phyloP scores from a whole-genome alignment of 768 basidiomycete species.

The Crucibulum laeve region DNA sequence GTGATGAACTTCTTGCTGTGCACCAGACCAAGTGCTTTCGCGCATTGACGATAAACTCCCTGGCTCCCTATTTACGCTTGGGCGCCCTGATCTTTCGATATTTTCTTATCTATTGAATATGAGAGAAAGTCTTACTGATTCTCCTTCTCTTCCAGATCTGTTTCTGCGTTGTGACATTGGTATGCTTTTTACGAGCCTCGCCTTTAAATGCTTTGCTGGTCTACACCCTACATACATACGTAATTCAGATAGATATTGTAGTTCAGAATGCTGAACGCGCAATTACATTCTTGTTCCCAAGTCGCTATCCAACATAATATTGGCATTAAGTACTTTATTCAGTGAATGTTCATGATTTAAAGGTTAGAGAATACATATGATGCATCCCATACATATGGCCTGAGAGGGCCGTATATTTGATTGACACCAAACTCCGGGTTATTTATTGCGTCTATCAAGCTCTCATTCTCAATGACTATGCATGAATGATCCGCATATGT shows the following conservation, averaged over 20 bases:
- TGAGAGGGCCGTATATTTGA: slow-evolving; percentile 36
- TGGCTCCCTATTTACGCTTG: slow-evolving; percentile 48
- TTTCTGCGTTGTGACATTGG: no score
- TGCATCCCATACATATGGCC: slow-evolving; percentile 34
- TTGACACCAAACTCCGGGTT: slow-evolving; percentile 38
- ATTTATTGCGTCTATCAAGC: slow-evolving; percentile 43
- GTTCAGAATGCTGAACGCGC: background rate
- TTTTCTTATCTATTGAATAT: no score
- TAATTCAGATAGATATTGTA: background rate
- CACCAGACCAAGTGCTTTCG: slow-evolving; percentile 51
- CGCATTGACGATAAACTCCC: slow-evolving; percentile 42
- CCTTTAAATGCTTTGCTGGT: no score
- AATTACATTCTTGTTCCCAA: background rate
- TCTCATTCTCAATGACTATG: slow-evolving; percentile 41
- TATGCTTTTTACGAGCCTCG: no score
- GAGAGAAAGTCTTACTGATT: no score
- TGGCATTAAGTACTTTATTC: background rate
- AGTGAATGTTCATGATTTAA: background rate
- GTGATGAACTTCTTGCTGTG: slow-evolving; percentile 51
- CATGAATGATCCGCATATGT: slow-evolving; percentile 35
- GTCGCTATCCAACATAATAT: background rate
- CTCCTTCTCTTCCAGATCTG: background rate
- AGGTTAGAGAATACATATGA: slow-evolving; percentile 34
- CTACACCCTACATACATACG: no score
- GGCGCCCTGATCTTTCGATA: slow-evolving; percentile 38